These are phyloP conservation scores for Triticum dicoccoides DNA, from an alignment of 176 grass and related monocot genomes.

Conservation along the genomic window DNA sequence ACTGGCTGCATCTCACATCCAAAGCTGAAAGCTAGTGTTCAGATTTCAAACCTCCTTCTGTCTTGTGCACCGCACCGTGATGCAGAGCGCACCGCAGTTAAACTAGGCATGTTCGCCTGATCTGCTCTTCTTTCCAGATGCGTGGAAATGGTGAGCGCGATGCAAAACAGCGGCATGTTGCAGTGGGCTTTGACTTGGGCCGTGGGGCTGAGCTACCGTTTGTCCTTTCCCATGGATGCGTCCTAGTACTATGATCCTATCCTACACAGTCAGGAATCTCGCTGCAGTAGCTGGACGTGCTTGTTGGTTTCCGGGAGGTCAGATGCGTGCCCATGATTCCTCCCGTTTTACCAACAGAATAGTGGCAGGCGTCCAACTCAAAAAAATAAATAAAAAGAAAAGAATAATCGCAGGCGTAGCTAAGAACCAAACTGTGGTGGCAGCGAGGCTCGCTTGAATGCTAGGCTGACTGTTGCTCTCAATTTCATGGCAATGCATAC, in stretches of 20 bases:
- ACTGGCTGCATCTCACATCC: not conserved
- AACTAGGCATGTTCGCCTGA: no score
- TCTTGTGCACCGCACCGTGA: no score
- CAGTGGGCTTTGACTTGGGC: slow-evolving; percentile 35
- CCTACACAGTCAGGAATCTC: slow-evolving; percentile 30
- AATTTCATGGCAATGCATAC: not conserved
- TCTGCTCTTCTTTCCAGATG: no score
- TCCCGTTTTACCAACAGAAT: not conserved
- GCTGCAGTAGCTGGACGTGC: not conserved
- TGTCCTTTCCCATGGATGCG: not conserved
- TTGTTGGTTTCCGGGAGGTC: slow-evolving; percentile 51
- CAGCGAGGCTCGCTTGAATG: not conserved
- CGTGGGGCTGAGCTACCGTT: not conserved
- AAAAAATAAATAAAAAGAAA: no score
- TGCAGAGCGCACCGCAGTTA: no score
- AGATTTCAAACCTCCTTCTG: not conserved
- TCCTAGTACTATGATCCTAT: not conserved
- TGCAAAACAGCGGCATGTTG: not conserved
- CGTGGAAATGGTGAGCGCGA: not conserved
- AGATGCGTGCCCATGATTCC: slow-evolving; percentile 32
- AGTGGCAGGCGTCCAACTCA: not conserved
- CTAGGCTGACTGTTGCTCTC: not conserved
- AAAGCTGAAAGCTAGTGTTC: not conserved
- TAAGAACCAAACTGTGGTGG: not conserved
- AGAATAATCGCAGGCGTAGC: not conserved